These are phyloP conservation scores for Ophiocordyceps camponoti-floridani DNA, from an alignment of 2,329 filamentous ascomycete genomes.

Conservation along the genomic window DNA sequence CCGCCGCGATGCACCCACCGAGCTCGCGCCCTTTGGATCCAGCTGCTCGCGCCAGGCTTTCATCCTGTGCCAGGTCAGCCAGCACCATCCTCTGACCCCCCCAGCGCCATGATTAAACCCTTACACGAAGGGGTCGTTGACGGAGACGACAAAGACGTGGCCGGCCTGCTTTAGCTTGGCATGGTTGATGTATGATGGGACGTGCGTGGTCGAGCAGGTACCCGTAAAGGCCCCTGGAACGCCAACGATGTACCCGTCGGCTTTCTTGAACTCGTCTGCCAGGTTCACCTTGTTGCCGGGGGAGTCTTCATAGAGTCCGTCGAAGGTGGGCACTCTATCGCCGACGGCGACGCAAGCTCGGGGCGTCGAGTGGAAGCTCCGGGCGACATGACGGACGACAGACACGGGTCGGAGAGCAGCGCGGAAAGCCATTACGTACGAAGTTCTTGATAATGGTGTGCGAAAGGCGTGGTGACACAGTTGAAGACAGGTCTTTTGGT, in stretches of 20 bases:
- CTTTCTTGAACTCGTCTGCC: constrained; percentile 51
- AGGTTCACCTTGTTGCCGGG: constrained; percentile 86
- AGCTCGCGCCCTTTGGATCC: constrained; percentile 56
- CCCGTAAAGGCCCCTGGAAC: constrained; percentile 62
- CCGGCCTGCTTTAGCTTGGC: constrained; percentile 63
- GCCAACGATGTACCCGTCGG: constrained; percentile 68
- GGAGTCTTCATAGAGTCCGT: constrained; percentile 67
- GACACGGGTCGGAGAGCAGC: constrained; percentile 14
- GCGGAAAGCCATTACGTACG: constrained; percentile 14
- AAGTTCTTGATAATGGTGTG: too few species aligned
- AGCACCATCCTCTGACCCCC: not conserved
- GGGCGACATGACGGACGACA: constrained; percentile 12
- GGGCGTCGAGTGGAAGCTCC: constrained; percentile 46
- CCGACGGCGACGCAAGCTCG: constrained; percentile 54
- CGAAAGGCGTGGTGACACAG: too few species aligned
- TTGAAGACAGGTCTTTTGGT: too few species aligned
- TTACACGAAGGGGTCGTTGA: constrained; percentile 92
- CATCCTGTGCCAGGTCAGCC: constrained; percentile 42
- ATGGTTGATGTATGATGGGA: constrained; percentile 75
- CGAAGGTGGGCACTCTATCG: constrained; percentile 59
- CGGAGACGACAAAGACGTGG: constrained; percentile 73
- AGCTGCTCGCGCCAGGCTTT: constrained; percentile 73
- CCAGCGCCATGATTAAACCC: too few species aligned
- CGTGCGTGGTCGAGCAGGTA: constrained; percentile 44
- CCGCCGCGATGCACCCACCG: constrained; percentile 36